Evolutionary conservation across 2,329 filamentous ascomycete species (phyloP).

Genomic region (Aspergillus sp.): DNA sequence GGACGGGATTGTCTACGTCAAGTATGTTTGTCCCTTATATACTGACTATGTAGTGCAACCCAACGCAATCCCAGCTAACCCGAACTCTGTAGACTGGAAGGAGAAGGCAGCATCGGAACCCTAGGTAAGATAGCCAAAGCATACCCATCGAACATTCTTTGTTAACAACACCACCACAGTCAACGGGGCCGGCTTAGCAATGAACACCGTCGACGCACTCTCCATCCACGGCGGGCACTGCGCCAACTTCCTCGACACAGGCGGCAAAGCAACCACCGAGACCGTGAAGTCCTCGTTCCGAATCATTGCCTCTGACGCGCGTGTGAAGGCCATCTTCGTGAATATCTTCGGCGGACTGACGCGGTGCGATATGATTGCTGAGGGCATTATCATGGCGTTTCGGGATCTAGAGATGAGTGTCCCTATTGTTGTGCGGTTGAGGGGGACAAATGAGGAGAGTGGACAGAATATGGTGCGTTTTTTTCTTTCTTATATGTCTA

Average conservation of each 20-base stretch:
- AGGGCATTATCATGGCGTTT: constrained; percentile 72
- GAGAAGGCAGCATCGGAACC: constrained; percentile 68
- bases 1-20: constrained; percentile 77
- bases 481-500: background rate
- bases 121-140: constrained; percentile 45
- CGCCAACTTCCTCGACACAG: constrained; percentile 86
- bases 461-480: constrained; percentile 61
- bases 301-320: constrained; percentile 67
- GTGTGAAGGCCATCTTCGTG: constrained; percentile 71
- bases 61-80: background rate
- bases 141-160: background rate
- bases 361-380: constrained; percentile 77
- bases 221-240: constrained; percentile 65
- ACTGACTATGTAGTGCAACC: background rate
- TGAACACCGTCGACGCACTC: constrained; percentile 86
- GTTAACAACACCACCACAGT: constrained; percentile 45
- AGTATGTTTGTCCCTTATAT: constrained; percentile 36
- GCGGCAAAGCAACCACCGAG: constrained; percentile 79
- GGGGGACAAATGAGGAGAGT: constrained; percentile 71
- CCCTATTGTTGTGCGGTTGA: constrained; percentile 74
- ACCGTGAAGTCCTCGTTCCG: constrained; percentile 78
- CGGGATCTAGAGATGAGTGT: constrained; percentile 64
- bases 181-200: constrained; percentile 84
- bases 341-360: constrained; percentile 72
- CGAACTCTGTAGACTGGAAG: constrained; percentile 38